A percentile compares a stretch with the other conserved stretches of the same genome.
phyloP scores from a whole-genome alignment of 805 yeast genomes.

The Metschnikowia aberdeeniae region DNA sequence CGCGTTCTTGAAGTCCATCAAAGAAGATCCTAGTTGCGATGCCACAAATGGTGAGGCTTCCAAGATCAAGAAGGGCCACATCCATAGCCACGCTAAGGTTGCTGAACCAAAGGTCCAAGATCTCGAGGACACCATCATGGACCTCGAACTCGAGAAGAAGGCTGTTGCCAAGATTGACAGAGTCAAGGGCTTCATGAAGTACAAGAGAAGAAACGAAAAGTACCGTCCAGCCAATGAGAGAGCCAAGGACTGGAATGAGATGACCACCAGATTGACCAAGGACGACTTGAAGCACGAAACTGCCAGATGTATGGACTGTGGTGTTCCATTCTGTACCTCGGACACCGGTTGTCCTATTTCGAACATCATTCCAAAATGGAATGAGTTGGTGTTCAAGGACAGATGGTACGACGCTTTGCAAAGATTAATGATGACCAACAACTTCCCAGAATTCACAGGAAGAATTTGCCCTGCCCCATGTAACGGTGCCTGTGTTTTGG shows the following conservation, averaged over 20 bases:
- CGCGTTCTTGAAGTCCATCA: constrained; percentile 62
- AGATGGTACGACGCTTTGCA: constrained; percentile 93
- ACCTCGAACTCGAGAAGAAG: constrained; percentile 60
- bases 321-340: constrained; percentile 97
- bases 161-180: constrained; percentile 67
- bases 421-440: constrained; percentile 89
- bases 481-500: constrained; percentile 91
- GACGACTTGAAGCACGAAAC: constrained; percentile 88
- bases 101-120: constrained; percentile 84
- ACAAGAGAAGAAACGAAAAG: constrained; percentile 81
- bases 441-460: constrained; percentile 98
- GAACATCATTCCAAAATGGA: constrained; percentile 96
- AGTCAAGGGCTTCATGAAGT: constrained; percentile 88
- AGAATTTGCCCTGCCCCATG: constrained; percentile 99
- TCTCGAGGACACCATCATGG: constrained; percentile 82
- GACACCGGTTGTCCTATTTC: constrained; percentile 98
- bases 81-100: constrained; percentile 28
- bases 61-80: constrained; percentile 50
- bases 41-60: constrained; percentile 85
- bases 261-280: constrained; percentile 73
- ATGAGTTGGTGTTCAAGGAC: constrained; percentile 90
- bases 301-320: constrained; percentile 99
- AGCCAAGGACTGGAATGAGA: constrained; percentile 88
- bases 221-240: constrained; percentile 76
- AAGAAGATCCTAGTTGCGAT: constrained; percentile 81